Conservation (phyloP, 2,329 filamentous ascomycete species). For the Aspergillus fumigatus region DNA sequence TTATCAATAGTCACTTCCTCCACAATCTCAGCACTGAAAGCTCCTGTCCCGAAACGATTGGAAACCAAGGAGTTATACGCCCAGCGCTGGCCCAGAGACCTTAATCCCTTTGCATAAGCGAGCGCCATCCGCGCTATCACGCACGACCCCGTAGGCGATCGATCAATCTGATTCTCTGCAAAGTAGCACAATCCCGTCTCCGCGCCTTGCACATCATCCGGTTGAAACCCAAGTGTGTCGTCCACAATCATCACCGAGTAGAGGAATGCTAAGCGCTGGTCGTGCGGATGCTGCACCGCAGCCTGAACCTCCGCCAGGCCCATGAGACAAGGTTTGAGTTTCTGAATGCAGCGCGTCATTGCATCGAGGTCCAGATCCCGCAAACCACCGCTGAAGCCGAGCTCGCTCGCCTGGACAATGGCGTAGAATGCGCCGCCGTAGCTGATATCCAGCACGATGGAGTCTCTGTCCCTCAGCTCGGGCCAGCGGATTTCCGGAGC, state of each 20-base stretch:
- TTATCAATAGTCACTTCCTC: slow-evolving; percentile 7
- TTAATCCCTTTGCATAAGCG: slow-evolving; percentile 27
- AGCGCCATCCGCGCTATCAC: slow-evolving; percentile 36
- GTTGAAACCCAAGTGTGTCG: slow-evolving; percentile 12
- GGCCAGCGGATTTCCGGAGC: slow-evolving; percentile 33
- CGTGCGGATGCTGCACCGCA: slow-evolving; percentile 26
- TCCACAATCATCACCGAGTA: slow-evolving; percentile 42
- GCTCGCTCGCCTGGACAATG: slow-evolving; percentile 31
- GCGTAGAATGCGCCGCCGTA: slow-evolving; percentile 47
- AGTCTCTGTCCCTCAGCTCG: slow-evolving; percentile 25
- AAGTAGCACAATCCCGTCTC: slow-evolving; percentile 46
- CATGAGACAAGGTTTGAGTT: slow-evolving; percentile 13
- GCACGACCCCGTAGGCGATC: slow-evolving; percentile 37
- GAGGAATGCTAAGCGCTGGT: slow-evolving; percentile 32
- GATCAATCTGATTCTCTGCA: slow-evolving; percentile 46
- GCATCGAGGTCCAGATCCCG: slow-evolving; percentile 26
- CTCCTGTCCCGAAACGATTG: slow-evolving; percentile 19
- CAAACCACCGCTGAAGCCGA: slow-evolving; percentile 37
- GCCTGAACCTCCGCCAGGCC: slow-evolving; percentile 15
- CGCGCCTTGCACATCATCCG: slow-evolving; percentile 18
- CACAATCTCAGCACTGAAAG: slow-evolving; percentile 23
- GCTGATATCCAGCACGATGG: slow-evolving; percentile 32
- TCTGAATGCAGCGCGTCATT: slow-evolving; percentile 22
- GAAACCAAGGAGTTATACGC: slow-evolving; percentile 37
- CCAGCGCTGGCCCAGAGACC: slow-evolving; percentile 21